phyloP scores from a whole-genome alignment of 495 filamentous ascomycete species.

The Platismatia glauca region DNA sequence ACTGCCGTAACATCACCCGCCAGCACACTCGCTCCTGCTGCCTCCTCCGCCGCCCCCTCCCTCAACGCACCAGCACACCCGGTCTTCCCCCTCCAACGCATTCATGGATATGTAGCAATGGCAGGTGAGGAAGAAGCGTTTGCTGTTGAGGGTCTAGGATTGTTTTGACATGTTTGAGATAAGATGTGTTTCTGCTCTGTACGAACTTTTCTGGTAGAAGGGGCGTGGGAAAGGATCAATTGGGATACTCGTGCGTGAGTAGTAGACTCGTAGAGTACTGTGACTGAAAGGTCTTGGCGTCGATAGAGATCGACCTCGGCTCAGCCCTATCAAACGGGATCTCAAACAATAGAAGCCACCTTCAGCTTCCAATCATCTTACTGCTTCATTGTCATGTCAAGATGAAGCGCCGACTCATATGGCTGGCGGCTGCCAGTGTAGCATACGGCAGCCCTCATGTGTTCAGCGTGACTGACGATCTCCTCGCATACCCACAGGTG shows the following conservation, averaged over 20 bases:
- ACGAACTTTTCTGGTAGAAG: no score
- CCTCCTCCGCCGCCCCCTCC: not conserved
- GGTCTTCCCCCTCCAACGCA: slow-evolving; percentile 74
- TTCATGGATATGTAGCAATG: slow-evolving; percentile 24
- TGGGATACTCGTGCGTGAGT: no score
- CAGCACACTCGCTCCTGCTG: not conserved
- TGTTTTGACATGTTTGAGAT: not conserved
- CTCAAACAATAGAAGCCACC: slow-evolving; percentile 17
- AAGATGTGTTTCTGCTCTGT: not conserved
- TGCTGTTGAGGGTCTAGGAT: not conserved
- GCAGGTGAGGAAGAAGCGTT: slow-evolving; percentile 13
- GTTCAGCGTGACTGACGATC: slow-evolving; percentile 82
- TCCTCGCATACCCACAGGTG: slow-evolving; percentile 89
- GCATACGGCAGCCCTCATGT: slow-evolving; percentile 46
- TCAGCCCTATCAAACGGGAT: slow-evolving; percentile 11
- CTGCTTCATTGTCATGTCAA: slow-evolving; percentile 3
- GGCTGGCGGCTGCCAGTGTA: slow-evolving; percentile 32
- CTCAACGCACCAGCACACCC: slow-evolving; percentile 55
- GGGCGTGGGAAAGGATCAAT: no score
- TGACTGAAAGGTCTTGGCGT: not conserved
- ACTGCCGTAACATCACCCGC: not conserved
- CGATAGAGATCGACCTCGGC: not conserved
- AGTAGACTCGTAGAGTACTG: no score
- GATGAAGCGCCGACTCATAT: slow-evolving; percentile 22
- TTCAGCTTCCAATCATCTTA: slow-evolving; percentile 4